Evolutionary conservation across 192 early-diverging fungal species (phyloP).

Genomic region (Umbelopsis sp.): DNA sequence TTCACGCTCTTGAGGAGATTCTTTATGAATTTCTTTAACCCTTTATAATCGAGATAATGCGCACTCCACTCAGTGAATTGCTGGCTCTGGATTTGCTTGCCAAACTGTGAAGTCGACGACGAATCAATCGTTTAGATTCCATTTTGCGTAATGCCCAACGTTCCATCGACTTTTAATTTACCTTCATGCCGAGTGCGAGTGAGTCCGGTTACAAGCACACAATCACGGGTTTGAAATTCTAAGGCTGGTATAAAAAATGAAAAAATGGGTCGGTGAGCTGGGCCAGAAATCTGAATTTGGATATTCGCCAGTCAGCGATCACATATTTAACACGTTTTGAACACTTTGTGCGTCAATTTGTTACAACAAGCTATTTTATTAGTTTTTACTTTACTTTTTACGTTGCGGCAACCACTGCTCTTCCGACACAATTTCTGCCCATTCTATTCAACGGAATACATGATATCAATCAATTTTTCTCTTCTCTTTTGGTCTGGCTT

Average conservation of each 20-base stretch:
- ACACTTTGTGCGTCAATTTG: neutral
- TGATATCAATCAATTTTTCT: neutral
- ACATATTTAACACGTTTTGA: neutral
- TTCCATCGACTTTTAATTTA: neutral
- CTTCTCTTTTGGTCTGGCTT: neutral
- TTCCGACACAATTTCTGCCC: neutral
- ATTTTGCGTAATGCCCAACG: neutral
- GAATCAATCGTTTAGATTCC: neutral
- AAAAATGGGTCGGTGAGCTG: neutral
- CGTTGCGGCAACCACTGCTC: conserved; percentile 4
- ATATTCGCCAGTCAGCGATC: neutral
- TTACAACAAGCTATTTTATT: neutral
- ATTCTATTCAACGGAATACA: neutral
- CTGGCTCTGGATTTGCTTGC: conserved; percentile 95
- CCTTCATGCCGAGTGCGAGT: conserved; percentile 14
- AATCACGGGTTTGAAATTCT: conserved; percentile 2
- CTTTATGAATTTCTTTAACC: conserved; percentile 96
- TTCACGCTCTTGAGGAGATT: conserved; percentile 55
- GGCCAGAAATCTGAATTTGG: neutral
- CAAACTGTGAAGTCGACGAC: conserved; percentile 68
- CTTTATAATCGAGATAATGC: conserved; percentile 98
- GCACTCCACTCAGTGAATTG: conserved; percentile 90
- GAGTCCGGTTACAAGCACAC: neutral
- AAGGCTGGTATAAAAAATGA: neutral
- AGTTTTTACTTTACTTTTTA: neutral